Conservation (phyloP, 192 early-diverging fungal genomes). For the Blastocladiella britannica region DNA sequence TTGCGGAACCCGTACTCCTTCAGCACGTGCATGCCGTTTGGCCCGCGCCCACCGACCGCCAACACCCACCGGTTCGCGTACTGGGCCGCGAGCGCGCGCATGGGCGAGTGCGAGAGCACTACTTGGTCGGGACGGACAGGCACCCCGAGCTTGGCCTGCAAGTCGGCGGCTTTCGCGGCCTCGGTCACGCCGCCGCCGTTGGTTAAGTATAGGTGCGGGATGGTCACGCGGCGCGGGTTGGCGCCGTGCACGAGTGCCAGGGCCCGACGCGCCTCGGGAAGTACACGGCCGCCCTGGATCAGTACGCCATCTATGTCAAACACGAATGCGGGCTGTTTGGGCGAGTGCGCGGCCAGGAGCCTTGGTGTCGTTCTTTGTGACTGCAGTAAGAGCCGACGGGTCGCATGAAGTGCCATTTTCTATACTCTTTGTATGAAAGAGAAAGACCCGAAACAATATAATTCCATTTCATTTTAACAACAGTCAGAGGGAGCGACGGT, state of each 20-base stretch:
- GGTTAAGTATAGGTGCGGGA: slow-evolving; percentile 62
- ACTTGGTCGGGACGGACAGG: slow-evolving; percentile 36
- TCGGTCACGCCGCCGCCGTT: slow-evolving; percentile 76
- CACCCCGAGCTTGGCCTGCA: slow-evolving; percentile 31
- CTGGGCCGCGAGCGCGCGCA: slow-evolving; percentile 36
- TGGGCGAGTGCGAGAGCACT: slow-evolving; percentile 72
- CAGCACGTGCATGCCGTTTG: slow-evolving; percentile 14
- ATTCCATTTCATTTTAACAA: too few relatives aligned
- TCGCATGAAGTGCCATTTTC: too few relatives aligned
- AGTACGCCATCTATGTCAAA: slow-evolving; percentile 78
- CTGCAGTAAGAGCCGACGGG: too few relatives aligned
- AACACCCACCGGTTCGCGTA: slow-evolving; percentile 45
- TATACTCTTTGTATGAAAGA: too few relatives aligned
- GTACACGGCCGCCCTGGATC: slow-evolving; percentile 43
- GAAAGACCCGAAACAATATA: too few relatives aligned
- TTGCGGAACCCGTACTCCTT: slow-evolving; percentile 45
- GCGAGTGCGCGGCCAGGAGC: not conserved
- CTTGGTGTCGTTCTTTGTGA: not conserved
- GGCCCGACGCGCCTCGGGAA: slow-evolving; percentile 45
- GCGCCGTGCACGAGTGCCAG: slow-evolving; percentile 42
- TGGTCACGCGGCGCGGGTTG: slow-evolving; percentile 19
- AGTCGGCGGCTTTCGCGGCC: slow-evolving; percentile 41
- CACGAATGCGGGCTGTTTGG: slow-evolving; percentile 16
- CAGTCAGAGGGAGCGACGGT: too few relatives aligned
- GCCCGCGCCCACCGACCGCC: slow-evolving; percentile 46